Evolutionary conservation across 352 stramenopile species (phyloP), one percentile per base, ranked within the genome.

Genomic region (Phytophthora cajani): DNA sequence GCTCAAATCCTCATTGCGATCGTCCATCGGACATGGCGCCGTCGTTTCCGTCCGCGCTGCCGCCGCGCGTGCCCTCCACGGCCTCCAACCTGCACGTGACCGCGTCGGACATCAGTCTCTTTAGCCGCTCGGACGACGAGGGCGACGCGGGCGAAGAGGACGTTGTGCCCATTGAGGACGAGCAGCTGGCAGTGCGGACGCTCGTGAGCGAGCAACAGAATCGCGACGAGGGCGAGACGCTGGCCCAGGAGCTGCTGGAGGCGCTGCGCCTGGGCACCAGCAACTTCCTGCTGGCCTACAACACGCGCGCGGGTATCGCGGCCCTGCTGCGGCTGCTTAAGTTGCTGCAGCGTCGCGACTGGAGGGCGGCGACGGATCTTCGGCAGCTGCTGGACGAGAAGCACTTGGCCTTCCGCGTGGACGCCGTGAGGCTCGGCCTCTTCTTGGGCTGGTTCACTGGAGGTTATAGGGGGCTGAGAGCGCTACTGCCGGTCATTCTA

Each of bases 221-320:
- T 10, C 62, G 63, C 9, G 54, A 55, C 7, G 70, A 87, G 52
- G 55, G 62, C n/a, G 66, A 81, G 32, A 71, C 68, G 38, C 79
- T 93, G 9, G 72, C 51, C 10, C 75, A 79, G 52, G 79, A 91
- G 61, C 76, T 93, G 30, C 80, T 92, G 38, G 84, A 93, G 64
- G 85, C 85, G 65, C 75, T 93, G 33, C 82, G 86, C 23, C 69
- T 93, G 1, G 88, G 88, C 55, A 91, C 85, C 17, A 84, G 79
- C 71, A 97, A 97, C 74, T 97, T 97, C 51, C 57, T 97, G 19
- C 65, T 97, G 33, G 88, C 86, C 14, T 97, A 97, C 77, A 97
- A 97, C 75, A 90, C 88, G 25, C 90, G 90, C 63, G 88, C 87
- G 1, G 88, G 88, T 54, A 91, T 97, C 58, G 80, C 85, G 30